These are phyloP conservation scores for Aspergillus carbonarius DNA, from an alignment of 2,329 filamentous ascomycete species.

Conservation along the genomic window DNA sequence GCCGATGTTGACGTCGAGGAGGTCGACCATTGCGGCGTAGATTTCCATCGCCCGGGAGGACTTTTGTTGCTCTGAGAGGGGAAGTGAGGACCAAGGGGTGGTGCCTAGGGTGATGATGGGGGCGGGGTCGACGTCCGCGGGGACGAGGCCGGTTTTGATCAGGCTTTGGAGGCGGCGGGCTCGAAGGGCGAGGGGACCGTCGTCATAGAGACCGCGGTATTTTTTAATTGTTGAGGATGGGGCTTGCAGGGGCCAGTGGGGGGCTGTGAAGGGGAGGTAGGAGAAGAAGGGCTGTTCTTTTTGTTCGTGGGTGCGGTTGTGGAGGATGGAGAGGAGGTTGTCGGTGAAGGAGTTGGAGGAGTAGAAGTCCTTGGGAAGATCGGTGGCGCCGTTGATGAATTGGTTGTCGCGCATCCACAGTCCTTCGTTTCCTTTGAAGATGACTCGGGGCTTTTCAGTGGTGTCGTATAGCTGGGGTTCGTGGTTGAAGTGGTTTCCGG, in stretches of 20 bases:
- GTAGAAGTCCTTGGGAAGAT: conserved; percentile 29
- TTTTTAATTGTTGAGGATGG: conserved; percentile 48
- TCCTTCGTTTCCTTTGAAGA: conserved; percentile 9
- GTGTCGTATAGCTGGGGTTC: conserved; percentile 22
- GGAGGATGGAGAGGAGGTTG: conserved; percentile 28
- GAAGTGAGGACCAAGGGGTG: conserved; percentile 44
- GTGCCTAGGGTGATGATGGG: conserved; percentile 43
- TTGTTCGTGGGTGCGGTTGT: conserved; percentile 34
- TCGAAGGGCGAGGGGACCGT: conserved; percentile 51
- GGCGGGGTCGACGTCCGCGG: conserved; percentile 44
- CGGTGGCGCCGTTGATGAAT: conserved; percentile 14
- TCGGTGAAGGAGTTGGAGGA: conserved; percentile 32
- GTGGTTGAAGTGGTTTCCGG: conserved; percentile 38
- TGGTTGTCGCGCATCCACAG: conserved; percentile 14
- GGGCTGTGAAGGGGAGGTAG: conserved; percentile 51
- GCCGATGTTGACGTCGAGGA: conserved; percentile 48
- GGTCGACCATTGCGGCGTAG: conserved; percentile 53
- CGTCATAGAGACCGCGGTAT: conserved; percentile 52
- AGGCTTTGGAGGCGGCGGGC: conserved; percentile 46
- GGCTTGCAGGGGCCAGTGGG: conserved; percentile 56
- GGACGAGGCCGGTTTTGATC: conserved; percentile 46
- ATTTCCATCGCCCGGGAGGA: conserved; percentile 51
- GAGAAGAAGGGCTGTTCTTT: conserved; percentile 49
- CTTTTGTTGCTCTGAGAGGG: conserved; percentile 38
- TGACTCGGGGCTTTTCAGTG: conserved; percentile 6